Percentiles rank a stretch among this genome's conserved stretches.
Evolutionary conservation across 768 basidiomycete species (phyloP).

Genomic region (Cytidiella melzeri): DNA sequence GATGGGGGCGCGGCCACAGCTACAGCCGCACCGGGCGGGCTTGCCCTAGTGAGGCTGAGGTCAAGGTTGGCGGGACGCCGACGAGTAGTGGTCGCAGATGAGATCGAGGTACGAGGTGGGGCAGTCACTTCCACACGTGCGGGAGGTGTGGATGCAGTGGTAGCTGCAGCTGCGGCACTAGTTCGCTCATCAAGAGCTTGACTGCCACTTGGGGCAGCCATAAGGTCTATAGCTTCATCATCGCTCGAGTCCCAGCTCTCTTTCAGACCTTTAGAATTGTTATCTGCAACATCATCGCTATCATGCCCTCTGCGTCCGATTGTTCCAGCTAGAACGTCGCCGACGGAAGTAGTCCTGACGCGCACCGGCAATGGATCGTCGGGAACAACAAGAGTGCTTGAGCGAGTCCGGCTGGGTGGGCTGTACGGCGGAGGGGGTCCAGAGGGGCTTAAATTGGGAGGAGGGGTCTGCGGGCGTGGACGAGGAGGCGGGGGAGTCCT

Average conservation of each 20-base stretch:
- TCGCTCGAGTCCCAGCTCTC: constrained; percentile 75
- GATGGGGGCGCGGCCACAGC: constrained; percentile 39
- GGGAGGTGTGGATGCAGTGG: constrained; percentile 16
- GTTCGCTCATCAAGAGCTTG: constrained; percentile 81
- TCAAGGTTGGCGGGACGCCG: constrained; percentile 65
- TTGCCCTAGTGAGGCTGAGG: constrained; percentile 30
- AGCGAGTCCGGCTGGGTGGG: constrained; percentile 26
- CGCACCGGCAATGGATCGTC: constrained; percentile 32
- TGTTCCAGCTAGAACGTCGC: constrained; percentile 50
- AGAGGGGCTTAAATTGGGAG: constrained; percentile 17
- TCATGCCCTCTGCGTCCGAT: constrained; percentile 29
- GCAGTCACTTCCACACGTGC: constrained; percentile 20
- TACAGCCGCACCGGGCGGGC: constrained; percentile 29
- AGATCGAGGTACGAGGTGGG: constrained; percentile 14
- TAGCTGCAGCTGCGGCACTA: constrained; percentile 43
- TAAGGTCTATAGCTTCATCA: constrained; percentile 79
- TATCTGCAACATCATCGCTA: constrained; percentile 19
- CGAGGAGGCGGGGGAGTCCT: constrained; percentile 4
- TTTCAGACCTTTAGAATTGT: constrained; percentile 29
- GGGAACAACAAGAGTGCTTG: constrained; percentile 38
- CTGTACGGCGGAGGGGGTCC: constrained; percentile 66
- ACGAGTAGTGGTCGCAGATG: constrained; percentile 13
- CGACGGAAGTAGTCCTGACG: constrained; percentile 49
- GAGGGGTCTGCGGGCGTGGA: constrained; percentile 17
- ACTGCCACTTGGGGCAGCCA: constrained; percentile 80